Evolutionary conservation across 2,329 filamentous ascomycete species (phyloP).

Genomic region (Coccinonectria pachysandricola): DNA sequence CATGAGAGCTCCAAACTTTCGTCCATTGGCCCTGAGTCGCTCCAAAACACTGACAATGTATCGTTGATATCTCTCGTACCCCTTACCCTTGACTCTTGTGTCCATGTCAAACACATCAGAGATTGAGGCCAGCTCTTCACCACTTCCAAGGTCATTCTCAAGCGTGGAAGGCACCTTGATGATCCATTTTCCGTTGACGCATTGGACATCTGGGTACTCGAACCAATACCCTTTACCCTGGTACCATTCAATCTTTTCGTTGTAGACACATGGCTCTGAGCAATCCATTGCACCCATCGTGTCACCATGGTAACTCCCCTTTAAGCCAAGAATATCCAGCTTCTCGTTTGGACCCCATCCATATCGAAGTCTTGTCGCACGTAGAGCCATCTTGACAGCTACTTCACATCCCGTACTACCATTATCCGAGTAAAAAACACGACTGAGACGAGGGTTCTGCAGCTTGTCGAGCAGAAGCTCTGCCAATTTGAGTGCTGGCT

Average conservation of each 20-base stretch:
- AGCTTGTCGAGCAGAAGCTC: conserved; percentile 50
- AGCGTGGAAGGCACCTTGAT: conserved; percentile 46
- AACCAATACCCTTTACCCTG: conserved; percentile 71
- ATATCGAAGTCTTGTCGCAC: conserved; percentile 57
- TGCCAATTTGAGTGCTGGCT: conserved; percentile 62
- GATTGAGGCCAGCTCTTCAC: conserved; percentile 36
- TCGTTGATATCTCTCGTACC: conserved; percentile 42
- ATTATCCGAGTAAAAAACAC: conserved; percentile 78
- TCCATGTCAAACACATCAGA: conserved; percentile 51
- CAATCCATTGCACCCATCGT: conserved; percentile 85
- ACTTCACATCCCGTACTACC: conserved; percentile 77
- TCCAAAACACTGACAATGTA: conserved; percentile 49
- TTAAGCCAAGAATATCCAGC: conserved; percentile 62
- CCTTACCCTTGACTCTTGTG: conserved; percentile 31
- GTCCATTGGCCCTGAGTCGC: conserved; percentile 41
- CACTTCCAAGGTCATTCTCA: conserved; percentile 32
- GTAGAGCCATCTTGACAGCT: conserved; percentile 73
- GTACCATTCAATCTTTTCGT: conserved; percentile 83
- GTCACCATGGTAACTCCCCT: conserved; percentile 77
- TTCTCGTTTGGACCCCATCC: conserved; percentile 49
- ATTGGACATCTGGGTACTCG: conserved; percentile 63
- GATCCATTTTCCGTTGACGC: conserved; percentile 55
- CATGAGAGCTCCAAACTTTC: conserved; percentile 65
- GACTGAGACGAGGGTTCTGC: conserved; percentile 52
- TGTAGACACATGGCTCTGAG: conserved; percentile 65